Conservation (phyloP, 306 rosid species). For the Quercus agrifolia region DNA sequence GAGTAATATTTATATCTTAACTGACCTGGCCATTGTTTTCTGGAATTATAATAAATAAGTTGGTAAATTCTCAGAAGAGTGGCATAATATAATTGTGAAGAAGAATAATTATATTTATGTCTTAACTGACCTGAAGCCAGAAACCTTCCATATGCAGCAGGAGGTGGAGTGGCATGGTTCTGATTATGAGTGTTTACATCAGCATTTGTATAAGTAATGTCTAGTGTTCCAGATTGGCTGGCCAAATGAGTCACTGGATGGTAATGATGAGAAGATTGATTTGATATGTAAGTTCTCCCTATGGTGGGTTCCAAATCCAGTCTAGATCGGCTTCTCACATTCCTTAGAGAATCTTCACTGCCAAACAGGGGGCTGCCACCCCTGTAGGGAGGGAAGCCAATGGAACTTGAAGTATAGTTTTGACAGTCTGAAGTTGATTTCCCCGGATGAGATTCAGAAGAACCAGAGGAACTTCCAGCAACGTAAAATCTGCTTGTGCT, state of each 20-base stretch:
- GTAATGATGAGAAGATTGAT: not conserved
- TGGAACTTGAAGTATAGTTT: not conserved
- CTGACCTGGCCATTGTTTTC: slow-evolving; percentile 19
- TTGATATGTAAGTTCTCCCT: not conserved
- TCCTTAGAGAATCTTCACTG: slow-evolving; percentile 8
- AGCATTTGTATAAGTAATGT: not conserved
- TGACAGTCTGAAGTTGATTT: not conserved
- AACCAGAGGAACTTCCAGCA: slow-evolving; percentile 14
- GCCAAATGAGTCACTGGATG: not conserved
- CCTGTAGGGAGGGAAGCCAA: not conserved
- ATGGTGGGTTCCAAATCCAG: not conserved
- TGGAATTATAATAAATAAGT: not conserved
- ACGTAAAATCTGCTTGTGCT: slow-evolving; percentile 4
- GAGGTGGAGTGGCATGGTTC: slow-evolving; percentile 1
- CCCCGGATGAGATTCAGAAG: not conserved
- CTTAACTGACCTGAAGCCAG: slow-evolving; percentile 2
- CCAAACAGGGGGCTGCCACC: not conserved
- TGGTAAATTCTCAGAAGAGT: not conserved
- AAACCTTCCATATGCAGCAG: not conserved
- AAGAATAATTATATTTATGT: not conserved
- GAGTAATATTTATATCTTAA: not conserved
- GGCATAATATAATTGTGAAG: not conserved
- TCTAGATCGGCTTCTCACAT: slow-evolving; percentile 16
- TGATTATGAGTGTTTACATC: not conserved
- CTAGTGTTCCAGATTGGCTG: not conserved